These are phyloP conservation scores for Annulohypoxylon maeteangense DNA, from an alignment of 495 filamentous ascomycete genomes.

Conservation along the genomic window DNA sequence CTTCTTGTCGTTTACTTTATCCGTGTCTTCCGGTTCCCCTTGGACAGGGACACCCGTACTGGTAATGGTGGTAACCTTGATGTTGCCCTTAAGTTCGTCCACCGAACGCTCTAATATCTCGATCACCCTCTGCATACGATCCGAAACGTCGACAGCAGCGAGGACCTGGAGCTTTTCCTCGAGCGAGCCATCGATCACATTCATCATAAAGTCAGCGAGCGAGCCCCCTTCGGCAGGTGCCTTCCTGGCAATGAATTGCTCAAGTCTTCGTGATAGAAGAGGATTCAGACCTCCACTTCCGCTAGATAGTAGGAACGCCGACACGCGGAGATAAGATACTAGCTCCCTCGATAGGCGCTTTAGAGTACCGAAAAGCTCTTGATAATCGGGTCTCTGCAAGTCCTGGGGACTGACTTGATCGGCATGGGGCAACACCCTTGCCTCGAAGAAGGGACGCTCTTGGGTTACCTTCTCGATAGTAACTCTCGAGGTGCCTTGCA, in stretches of 20 bases:
- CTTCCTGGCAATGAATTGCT: constrained; percentile 83
- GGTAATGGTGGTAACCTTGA: constrained; percentile 78
- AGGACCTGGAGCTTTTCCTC: constrained; percentile 91
- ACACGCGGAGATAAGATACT: constrained; percentile 78
- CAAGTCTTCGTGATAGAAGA: constrained; percentile 82
- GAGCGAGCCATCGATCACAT: constrained; percentile 82
- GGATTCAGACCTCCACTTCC: constrained; percentile 75
- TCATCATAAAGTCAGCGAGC: constrained; percentile 96
- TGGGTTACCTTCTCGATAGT: constrained; percentile 76
- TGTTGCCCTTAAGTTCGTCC: constrained; percentile 79
- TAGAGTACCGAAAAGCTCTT: constrained; percentile 78
- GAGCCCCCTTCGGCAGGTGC: constrained; percentile 80
- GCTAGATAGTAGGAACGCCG: constrained; percentile 74
- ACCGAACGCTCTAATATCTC: constrained; percentile 84
- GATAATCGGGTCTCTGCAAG: constrained; percentile 44
- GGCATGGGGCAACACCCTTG: constrained; percentile 64
- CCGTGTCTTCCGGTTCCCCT: constrained; percentile 56
- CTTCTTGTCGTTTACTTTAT: constrained; percentile 54
- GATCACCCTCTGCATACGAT: constrained; percentile 80
- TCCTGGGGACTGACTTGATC: constrained; percentile 42
- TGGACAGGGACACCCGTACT: constrained; percentile 65
- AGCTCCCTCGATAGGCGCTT: constrained; percentile 87
- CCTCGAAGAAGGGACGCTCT: constrained; percentile 88
- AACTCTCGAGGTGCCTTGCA: constrained; percentile 85
- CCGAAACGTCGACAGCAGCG: constrained; percentile 76